These are phyloP conservation scores for Fusarium sp. DNA, from an alignment of 2,329 filamentous ascomycete genomes.

Conservation along the genomic window DNA sequence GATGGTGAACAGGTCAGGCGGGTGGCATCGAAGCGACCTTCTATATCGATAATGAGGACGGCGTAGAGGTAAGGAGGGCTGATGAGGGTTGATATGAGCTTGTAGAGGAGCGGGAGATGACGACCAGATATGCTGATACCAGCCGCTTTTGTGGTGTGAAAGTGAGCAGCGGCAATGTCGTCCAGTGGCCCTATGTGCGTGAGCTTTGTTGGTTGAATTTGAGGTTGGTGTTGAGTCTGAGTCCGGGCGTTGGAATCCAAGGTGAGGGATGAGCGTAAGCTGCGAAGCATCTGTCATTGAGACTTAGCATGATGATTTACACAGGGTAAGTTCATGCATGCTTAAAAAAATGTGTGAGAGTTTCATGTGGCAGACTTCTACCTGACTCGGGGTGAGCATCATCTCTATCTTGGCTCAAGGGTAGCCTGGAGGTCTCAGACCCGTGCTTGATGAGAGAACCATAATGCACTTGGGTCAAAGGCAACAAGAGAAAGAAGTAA, in stretches of 20 bases:
- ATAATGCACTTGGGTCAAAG: neutral
- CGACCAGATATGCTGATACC: conserved; percentile 67
- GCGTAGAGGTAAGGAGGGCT: conserved; percentile 62
- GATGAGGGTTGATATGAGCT: conserved; percentile 67
- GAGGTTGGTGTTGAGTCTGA: conserved; percentile 37
- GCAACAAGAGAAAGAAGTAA: too few relatives aligned
- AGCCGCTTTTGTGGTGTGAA: conserved; percentile 63
- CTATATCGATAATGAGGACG: conserved; percentile 69
- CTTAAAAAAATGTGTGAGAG: neutral
- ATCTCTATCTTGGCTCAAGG: neutral
- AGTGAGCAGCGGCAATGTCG: conserved; percentile 62
- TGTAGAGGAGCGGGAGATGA: conserved; percentile 69
- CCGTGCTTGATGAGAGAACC: neutral
- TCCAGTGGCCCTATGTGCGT: conserved; percentile 64
- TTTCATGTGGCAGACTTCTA: neutral
- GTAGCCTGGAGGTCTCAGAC: neutral
- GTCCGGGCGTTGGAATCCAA: conserved; percentile 33
- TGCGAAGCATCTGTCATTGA: conserved; percentile 43
- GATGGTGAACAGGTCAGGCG: conserved; percentile 56
- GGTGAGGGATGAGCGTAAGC: conserved; percentile 48
- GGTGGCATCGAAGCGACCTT: conserved; percentile 68
- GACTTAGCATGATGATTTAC: neutral
- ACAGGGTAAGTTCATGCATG: neutral
- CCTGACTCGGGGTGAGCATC: neutral
- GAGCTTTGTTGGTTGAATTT: conserved; percentile 46